phyloP scores from a whole-genome alignment of 2,329 filamentous ascomycete species.

The Geosmithia morbida region DNA sequence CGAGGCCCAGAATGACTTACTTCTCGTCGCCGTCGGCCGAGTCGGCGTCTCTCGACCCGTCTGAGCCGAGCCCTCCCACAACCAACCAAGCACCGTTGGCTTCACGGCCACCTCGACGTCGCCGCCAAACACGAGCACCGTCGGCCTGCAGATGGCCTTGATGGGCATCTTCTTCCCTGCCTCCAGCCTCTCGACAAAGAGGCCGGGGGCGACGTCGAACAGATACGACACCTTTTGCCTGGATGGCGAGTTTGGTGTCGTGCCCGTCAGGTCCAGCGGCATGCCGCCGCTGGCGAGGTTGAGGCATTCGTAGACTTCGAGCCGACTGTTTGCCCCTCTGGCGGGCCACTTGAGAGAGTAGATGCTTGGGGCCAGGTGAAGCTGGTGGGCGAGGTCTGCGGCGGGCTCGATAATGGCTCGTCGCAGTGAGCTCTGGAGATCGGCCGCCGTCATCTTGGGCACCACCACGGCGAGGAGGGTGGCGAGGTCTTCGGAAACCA shows the following conservation, averaged over 20 bases:
- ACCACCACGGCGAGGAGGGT: conserved; percentile 14
- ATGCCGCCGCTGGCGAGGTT: conserved; percentile 17
- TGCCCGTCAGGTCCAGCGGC: conserved; percentile 13
- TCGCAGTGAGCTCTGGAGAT: conserved; percentile 17
- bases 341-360: conserved; percentile 22
- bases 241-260: conserved; percentile 11
- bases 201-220: conserved; percentile 20
- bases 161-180: conserved; percentile 14
- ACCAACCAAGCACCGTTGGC: conserved; percentile 17
- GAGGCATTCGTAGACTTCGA: conserved; percentile 21
- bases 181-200: conserved; percentile 21
- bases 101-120: conserved; percentile 4
- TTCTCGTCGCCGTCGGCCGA: not conserved
- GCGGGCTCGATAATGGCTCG: conserved; percentile 18
- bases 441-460: conserved; percentile 10
- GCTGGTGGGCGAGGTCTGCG: conserved; percentile 18
- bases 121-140: conserved; percentile 15
- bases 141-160: conserved; percentile 18
- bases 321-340: conserved; percentile 16
- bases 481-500: conserved; percentile 18
- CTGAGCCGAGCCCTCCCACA: conserved; percentile 13
- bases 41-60: not conserved
- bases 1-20: not conserved
- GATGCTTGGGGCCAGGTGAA: conserved; percentile 18
- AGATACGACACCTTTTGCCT: conserved; percentile 17